phyloP scores from a whole-genome alignment of 768 basidiomycete genomes.

The Auricularia heimuer region DNA sequence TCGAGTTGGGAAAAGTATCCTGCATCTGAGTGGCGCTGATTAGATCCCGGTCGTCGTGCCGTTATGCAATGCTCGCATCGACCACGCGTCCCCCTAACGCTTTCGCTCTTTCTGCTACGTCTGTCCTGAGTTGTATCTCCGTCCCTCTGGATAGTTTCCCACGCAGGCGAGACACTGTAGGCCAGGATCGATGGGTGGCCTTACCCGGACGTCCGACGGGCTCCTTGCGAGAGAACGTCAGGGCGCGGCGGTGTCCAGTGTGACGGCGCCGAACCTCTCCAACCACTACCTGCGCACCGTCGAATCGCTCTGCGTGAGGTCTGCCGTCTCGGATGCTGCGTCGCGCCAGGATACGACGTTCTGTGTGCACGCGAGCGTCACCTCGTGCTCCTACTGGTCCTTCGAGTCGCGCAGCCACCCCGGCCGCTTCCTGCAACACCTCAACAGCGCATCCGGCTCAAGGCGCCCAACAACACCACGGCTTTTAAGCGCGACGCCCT shows the following conservation, averaged over 20 bases:
- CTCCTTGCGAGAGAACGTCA: too few relatives aligned
- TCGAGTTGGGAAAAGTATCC: too few relatives aligned
- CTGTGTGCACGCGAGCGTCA: not conserved
- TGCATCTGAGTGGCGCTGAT: too few relatives aligned
- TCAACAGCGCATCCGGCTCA: not conserved
- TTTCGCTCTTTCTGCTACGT: too few relatives aligned
- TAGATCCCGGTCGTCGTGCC: too few relatives aligned
- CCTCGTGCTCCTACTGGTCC: not conserved
- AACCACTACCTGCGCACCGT: not conserved
- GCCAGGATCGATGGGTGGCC: too few relatives aligned
- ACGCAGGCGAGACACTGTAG: too few relatives aligned
- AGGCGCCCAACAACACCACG: not conserved
- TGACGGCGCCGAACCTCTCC: not conserved
- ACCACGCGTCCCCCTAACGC: too few relatives aligned
- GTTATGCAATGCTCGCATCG: too few relatives aligned
- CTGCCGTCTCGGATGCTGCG: not conserved
- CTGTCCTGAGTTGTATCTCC: too few relatives aligned
- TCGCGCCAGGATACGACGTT: not conserved
- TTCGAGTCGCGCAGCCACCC: conserved; percentile 1
- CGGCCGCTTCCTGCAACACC: not conserved
- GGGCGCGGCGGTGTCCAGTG: not conserved
- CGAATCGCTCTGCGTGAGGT: not conserved
- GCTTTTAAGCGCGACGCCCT: not conserved
- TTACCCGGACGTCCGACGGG: too few relatives aligned
- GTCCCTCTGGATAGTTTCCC: too few relatives aligned